Percentiles rank a stretch among this genome's conserved stretches.
Evolutionary conservation across 2,329 filamentous ascomycete genomes (phyloP).

Genomic region (Aspergillus awamori): DNA sequence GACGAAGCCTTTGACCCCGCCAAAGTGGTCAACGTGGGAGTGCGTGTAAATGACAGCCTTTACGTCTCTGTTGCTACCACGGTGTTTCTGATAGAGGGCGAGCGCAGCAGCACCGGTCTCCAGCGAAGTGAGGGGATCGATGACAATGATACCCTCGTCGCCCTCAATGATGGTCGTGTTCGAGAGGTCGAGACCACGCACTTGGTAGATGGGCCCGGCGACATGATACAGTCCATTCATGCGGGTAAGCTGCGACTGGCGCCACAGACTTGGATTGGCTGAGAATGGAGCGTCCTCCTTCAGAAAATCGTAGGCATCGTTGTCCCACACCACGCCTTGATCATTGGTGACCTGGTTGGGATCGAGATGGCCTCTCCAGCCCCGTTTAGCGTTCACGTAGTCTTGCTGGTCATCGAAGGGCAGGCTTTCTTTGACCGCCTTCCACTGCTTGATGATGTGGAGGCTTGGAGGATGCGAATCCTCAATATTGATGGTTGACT

Average conservation of each 20-base stretch:
- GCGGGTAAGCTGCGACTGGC: conserved; percentile 34
- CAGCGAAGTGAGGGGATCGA: conserved; percentile 42
- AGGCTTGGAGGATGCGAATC: background rate
- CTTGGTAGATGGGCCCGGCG: conserved; percentile 41
- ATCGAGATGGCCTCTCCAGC: conserved; percentile 23
- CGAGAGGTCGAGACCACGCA: conserved; percentile 46
- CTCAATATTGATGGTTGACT: no score
- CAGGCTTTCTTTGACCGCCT: background rate
- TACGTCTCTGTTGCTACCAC: conserved; percentile 21
- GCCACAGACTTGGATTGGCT: conserved; percentile 40
- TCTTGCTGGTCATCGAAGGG: background rate
- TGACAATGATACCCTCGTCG: conserved; percentile 40
- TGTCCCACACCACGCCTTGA: conserved; percentile 36
- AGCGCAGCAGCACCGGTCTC: conserved; percentile 41
- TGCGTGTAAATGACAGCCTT: conserved; percentile 47
- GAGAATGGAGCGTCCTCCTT: conserved; percentile 25
- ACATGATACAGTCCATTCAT: conserved; percentile 42
- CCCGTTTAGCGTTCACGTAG: conserved; percentile 6
- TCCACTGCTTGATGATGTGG: background rate
- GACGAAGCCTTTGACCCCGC: conserved; percentile 29
- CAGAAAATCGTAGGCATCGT: conserved; percentile 37
- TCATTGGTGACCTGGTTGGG: conserved; percentile 21
- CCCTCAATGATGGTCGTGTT: conserved; percentile 47
- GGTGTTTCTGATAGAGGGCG: conserved; percentile 35
- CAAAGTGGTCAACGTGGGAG: conserved; percentile 46